Percentiles rank a stretch among this genome's conserved stretches.
Conservation (phyloP, 306 rosid species). For the Boehmeria nivea region DNA sequence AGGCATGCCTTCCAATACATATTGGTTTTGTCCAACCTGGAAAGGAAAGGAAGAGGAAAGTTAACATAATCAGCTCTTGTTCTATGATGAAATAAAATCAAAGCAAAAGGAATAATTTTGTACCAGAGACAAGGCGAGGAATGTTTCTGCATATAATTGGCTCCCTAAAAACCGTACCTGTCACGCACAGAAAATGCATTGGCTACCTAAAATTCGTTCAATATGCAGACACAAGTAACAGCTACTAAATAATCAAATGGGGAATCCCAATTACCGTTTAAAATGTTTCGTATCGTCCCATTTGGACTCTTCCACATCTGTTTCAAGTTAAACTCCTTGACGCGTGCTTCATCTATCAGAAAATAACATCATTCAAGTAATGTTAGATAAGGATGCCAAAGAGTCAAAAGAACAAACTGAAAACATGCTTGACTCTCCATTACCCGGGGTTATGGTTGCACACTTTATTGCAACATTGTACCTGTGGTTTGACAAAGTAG, state of each 20-base stretch:
- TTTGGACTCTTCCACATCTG: conserved; percentile 95
- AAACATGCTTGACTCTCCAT: neutral
- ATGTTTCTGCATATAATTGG: conserved; percentile 88
- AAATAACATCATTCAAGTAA: conserved; percentile 9
- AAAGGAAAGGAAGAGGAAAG: neutral
- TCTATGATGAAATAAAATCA: neutral
- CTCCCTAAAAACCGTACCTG: conserved; percentile 94
- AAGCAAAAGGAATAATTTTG: conserved; percentile 14
- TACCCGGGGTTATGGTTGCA: conserved; percentile 97
- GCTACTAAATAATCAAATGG: conserved; percentile 8
- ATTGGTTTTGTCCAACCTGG: conserved; percentile 91
- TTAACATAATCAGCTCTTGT: neutral
- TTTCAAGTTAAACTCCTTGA: conserved; percentile 82
- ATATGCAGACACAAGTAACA: neutral
- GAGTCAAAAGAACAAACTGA: neutral
- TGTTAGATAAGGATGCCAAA: neutral
- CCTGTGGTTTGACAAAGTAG: conserved; percentile 31
- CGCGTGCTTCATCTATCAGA: conserved; percentile 75
- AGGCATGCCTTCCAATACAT: conserved; percentile 97
- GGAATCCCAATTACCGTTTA: conserved; percentile 55
- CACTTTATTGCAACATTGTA: conserved; percentile 96
- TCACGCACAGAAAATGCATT: conserved; percentile 4
- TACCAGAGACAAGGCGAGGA: conserved; percentile 89
- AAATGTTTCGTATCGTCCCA: conserved; percentile 91
- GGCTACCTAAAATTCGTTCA: conserved; percentile 6